Evolutionary conservation across 331 rosid species (phyloP), one percentile per base, ranked within the genome.

Genomic region (Telfairia occidentalis): DNA sequence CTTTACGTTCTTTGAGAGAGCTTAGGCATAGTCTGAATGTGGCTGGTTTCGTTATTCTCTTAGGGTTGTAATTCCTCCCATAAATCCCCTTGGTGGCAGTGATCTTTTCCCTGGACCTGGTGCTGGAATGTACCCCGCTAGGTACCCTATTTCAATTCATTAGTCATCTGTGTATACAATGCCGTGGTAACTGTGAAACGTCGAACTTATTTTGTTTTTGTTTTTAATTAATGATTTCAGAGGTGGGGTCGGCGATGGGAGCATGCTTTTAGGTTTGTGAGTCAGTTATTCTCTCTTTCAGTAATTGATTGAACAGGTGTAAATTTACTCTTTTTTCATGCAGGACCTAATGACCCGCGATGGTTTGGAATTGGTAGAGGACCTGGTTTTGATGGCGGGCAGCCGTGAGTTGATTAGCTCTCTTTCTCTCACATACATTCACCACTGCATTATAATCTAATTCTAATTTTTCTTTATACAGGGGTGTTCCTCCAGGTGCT

Each of bases 401-500:
- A 59, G 69, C 90, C 85, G 83, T 86, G 78, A 84, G 88, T 81
- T 53, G 16, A 55, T 60, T 73, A 38, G 42, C 26, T 32, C 74
- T 53, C 73, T 63, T 48, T 28, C 38, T 9, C 29, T 10, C 45
- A 3, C 46, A 10, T 16, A 24, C 26, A 26, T 29, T 40, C 21
- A 37, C 16, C 15, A 37, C 46, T 32, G 9, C 37, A 7, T 45
- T 16, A 29, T 32, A 11, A 3, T 8, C 45, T 79, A 49, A 24
- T 42, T 28, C 53, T 43, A 23, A 7, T 1, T 80, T 19, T 73
- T 28, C n/a, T 64, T 48, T 78, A 15, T 79, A 84, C 83, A 89
- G 97, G 82, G 92, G 87, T 64, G 85, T 87, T 38, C 97, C 96
- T 50, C 96, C 95, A 0, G 92, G 96, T 81, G 89, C 91, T 83